Percentiles rank a stretch among this genome's conserved stretches.
phyloP scores from a whole-genome alignment of 75 land plant species.

The Cupressus sempervirens region DNA sequence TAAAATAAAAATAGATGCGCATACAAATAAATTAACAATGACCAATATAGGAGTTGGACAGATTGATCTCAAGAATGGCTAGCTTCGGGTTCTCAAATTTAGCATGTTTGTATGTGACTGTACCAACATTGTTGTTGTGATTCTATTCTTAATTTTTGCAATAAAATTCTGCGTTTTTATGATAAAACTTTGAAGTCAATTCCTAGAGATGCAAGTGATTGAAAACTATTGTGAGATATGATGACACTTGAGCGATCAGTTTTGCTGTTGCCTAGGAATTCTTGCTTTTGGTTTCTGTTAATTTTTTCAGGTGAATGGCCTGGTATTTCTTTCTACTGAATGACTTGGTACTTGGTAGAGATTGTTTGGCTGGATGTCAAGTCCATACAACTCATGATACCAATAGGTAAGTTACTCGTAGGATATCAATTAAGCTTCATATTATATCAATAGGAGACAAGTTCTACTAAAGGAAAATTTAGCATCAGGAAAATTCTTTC shows the following conservation, averaged over 20 bases:
- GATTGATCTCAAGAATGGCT: neutral
- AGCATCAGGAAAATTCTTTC: neutral
- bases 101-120: neutral
- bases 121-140: neutral
- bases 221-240: neutral
- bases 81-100: neutral
- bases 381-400: neutral
- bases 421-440: neutral
- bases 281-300: neutral
- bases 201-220: neutral
- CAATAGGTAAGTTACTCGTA: neutral
- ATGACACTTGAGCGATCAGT: neutral
- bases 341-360: neutral
- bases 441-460: neutral
- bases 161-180: neutral
- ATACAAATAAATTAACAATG: constrained; percentile 1
- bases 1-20: neutral
- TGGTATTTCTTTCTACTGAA: neutral
- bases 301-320: neutral
- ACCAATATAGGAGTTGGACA: neutral
- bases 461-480: neutral
- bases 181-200: neutral
- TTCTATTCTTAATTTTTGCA: neutral
- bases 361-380: neutral
- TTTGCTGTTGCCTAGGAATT: neutral